Conservation (phyloP, 2,329 filamentous ascomycete species). For the Aspergillus alliaceus region DNA sequence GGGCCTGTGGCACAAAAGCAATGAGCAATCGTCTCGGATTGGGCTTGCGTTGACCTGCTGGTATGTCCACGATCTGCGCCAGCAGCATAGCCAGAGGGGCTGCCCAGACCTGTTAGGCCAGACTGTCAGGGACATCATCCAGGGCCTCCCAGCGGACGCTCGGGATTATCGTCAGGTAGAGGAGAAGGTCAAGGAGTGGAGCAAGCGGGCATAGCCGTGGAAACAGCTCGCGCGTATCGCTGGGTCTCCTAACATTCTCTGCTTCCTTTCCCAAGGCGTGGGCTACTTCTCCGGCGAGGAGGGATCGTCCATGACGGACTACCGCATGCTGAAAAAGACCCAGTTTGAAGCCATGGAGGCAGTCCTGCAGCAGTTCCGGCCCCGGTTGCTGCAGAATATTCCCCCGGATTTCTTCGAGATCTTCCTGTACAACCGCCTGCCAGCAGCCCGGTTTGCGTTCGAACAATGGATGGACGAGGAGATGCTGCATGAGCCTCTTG, state of each 20-base stretch:
- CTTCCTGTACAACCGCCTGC: slow-evolving; percentile 7
- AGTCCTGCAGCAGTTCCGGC: slow-evolving; percentile 1
- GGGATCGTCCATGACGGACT: slow-evolving; percentile 4
- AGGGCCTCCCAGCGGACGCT: background rate
- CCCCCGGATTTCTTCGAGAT: slow-evolving; percentile 7
- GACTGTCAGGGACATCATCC: background rate
- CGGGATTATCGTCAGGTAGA: background rate
- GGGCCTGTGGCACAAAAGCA: slow-evolving; percentile 2
- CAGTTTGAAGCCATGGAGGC: slow-evolving; percentile 3
- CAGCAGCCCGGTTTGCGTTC: background rate
- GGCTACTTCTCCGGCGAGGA: slow-evolving; percentile 2
- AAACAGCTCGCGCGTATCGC: background rate
- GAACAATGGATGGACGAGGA: slow-evolving; percentile 7
- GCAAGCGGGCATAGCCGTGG: slow-evolving; percentile 6
- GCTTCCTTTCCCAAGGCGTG: slow-evolving; percentile 8
- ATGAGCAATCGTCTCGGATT: slow-evolving; percentile 7
- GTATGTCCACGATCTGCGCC: slow-evolving; percentile 4
- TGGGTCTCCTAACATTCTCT: slow-evolving; percentile 4
- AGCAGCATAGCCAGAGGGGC: background rate
- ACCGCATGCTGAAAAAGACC: slow-evolving; percentile 4
- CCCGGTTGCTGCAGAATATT: background rate
- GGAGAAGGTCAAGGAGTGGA: background rate
- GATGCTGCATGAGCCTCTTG: slow-evolving; percentile 6
- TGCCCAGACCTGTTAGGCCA: background rate
- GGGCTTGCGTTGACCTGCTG: slow-evolving; percentile 4